A percentile compares a stretch with the other conserved stretches of the same genome.
Conservation (phyloP, 202 grass and related monocot genomes). For the Alloteropsis angusta region DNA sequence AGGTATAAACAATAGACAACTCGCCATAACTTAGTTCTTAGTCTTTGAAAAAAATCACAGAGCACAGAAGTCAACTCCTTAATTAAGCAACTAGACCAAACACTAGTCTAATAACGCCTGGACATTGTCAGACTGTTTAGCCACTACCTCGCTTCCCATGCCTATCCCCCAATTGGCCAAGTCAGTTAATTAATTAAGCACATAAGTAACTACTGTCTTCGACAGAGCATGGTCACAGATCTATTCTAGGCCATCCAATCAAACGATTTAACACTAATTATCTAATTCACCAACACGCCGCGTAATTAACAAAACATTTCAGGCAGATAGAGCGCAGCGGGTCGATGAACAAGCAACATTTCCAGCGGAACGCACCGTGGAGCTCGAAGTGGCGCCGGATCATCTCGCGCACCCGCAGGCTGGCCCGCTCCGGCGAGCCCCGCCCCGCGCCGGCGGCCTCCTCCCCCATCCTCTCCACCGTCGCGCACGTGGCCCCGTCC, state of each 20-base stretch:
- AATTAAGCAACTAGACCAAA: not conserved
- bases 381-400: conserved; percentile 72
- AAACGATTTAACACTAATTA: not conserved
- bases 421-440: conserved; percentile 38
- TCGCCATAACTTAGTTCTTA: not conserved
- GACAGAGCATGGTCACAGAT: not conserved
- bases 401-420: conserved; percentile 55
- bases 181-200: not conserved
- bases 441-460: conserved; percentile 23
- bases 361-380: conserved; percentile 35
- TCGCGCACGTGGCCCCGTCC: conserved; percentile 32
- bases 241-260: too few species aligned
- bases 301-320: not conserved
- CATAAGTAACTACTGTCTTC: not conserved
- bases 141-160: not conserved
- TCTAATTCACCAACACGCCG: not conserved
- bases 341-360: not conserved
- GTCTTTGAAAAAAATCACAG: not conserved
- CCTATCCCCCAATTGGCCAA: not conserved
- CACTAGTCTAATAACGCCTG: not conserved
- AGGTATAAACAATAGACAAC: not conserved
- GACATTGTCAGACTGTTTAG: not conserved
- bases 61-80: not conserved
- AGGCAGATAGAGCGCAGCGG: not conserved
- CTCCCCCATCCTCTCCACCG: conserved; percentile 86